A percentile compares a stretch with the other conserved stretches of the same genome.
Evolutionary conservation across 1,139 yeast species (phyloP).

Genomic region (Meyerozyma smithsonii): DNA sequence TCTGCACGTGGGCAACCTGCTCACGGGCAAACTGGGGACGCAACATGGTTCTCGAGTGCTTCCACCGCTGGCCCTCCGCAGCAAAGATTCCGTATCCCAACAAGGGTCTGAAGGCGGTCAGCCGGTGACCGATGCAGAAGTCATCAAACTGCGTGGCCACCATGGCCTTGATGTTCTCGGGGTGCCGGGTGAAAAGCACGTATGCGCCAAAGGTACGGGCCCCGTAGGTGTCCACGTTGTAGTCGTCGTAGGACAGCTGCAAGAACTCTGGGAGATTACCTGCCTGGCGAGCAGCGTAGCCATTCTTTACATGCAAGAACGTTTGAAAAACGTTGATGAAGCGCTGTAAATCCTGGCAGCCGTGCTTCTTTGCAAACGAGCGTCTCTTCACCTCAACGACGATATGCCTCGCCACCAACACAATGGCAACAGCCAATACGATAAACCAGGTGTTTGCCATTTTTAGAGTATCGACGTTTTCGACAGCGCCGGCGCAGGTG

Average conservation of each 20-base stretch:
- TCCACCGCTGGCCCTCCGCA: conserved; percentile 24
- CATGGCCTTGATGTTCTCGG: conserved; percentile 22
- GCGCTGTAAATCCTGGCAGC: not conserved
- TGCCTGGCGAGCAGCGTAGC: not conserved
- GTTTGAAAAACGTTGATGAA: too few species aligned
- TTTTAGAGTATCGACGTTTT: too few species aligned
- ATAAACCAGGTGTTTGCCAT: not conserved
- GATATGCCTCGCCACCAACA: not conserved
- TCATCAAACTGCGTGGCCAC: conserved; percentile 25
- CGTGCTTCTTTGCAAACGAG: not conserved
- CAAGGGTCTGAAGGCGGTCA: conserved; percentile 16
- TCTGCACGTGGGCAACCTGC: conserved; percentile 22
- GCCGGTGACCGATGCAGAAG: conserved; percentile 21
- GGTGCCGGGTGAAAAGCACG: conserved; percentile 19
- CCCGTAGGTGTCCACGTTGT: conserved; percentile 9
- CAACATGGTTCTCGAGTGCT: conserved; percentile 24
- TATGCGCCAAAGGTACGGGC: conserved; percentile 16
- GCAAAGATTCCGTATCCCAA: conserved; percentile 26
- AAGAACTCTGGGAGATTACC: not conserved
- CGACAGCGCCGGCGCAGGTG: too few species aligned
- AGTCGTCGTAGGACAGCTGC: not conserved
- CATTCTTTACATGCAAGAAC: not conserved
- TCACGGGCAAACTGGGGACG: conserved; percentile 26
- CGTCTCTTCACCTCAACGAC: not conserved
- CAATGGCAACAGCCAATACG: not conserved